These are phyloP conservation scores for Ganoderma lucidum DNA, from an alignment of 1,284 basidiomycete species.

Conservation along the genomic window DNA sequence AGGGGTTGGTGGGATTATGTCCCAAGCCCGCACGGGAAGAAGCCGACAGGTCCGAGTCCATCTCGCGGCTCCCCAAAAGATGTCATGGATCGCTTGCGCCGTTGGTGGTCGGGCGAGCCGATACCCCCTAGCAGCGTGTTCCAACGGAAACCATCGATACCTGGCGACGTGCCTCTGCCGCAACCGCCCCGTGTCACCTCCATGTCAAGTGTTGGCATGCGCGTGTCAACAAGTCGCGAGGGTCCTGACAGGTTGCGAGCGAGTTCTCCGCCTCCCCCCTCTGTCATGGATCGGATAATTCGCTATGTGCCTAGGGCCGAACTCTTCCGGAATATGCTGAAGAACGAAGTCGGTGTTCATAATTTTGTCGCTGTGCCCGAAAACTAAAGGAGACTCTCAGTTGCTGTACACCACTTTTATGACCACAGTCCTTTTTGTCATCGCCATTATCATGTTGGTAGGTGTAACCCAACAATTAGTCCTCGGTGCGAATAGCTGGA, in stretches of 20 bases:
- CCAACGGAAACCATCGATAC: constrained; percentile 39
- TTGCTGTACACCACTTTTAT: constrained; percentile 66
- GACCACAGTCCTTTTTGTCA: constrained; percentile 56
- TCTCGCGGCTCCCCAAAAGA: constrained; percentile 12
- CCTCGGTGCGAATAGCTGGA: constrained; percentile 59
- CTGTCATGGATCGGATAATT: constrained; percentile 54
- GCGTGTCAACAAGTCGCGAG: constrained; percentile 26
- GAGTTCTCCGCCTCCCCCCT: constrained; percentile 43
- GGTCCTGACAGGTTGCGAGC: constrained; percentile 15
- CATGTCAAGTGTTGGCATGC: constrained; percentile 19
- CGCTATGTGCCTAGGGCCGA: constrained; percentile 61
- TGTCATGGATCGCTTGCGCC: constrained; percentile 25
- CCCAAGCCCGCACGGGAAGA: constrained; percentile 34
- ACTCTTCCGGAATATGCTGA: constrained; percentile 56
- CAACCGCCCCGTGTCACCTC: constrained; percentile 32
- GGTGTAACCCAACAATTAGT: constrained; percentile 56
- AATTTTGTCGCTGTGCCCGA: neutral
- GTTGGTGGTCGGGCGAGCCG: constrained; percentile 29
- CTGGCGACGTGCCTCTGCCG: constrained; percentile 37
- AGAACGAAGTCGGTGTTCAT: constrained; percentile 60
- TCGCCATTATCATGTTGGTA: constrained; percentile 58
- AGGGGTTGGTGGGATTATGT: constrained; percentile 68
- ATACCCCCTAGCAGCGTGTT: constrained; percentile 32
- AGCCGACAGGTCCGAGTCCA: constrained; percentile 14
- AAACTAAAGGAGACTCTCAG: constrained; percentile 42